These are phyloP conservation scores for Vararia minispora DNA, from an alignment of 768 basidiomycete species.

Conservation along the genomic window DNA sequence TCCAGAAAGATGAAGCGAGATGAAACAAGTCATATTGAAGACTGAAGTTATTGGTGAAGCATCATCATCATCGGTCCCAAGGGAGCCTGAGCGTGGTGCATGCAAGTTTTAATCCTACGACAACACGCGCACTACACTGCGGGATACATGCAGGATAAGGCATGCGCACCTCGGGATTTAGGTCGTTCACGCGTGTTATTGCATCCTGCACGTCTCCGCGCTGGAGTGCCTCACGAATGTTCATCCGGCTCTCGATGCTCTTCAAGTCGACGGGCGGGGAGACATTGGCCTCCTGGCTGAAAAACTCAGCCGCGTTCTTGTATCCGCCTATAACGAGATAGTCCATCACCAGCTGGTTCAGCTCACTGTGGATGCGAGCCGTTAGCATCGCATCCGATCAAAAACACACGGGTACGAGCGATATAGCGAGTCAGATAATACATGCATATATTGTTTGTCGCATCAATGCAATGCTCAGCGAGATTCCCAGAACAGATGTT, in stretches of 20 bases:
- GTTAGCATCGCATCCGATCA: conserved; percentile 16
- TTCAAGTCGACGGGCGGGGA: conserved; percentile 75
- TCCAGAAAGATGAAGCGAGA: conserved; percentile 12
- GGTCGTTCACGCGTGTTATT: conserved; percentile 88
- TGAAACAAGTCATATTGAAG: conserved; percentile 76
- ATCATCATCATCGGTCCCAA: conserved; percentile 76
- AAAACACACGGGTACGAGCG: conserved; percentile 18
- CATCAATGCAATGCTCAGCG: conserved; percentile 76
- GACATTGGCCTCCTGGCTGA: conserved; percentile 80
- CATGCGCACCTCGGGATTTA: conserved; percentile 87
- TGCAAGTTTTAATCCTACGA: conserved; percentile 81
- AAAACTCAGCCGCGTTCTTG: conserved; percentile 91
- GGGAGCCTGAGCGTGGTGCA: conserved; percentile 95
- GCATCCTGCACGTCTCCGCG: conserved; percentile 93
- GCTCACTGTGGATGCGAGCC: conserved; percentile 47
- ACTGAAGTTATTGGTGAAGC: conserved; percentile 82
- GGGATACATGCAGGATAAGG: conserved; percentile 3
- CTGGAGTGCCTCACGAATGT: conserved; percentile 88
- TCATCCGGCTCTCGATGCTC: conserved; percentile 88
- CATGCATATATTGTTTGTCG: conserved; percentile 62
- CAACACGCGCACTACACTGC: conserved; percentile 2
- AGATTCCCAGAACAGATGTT: conserved; percentile 95
- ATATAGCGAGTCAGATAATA: conserved; percentile 72
- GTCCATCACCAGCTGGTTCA: conserved; percentile 92
- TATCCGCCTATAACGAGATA: conserved; percentile 98